Conservation (phyloP, 2,329 filamentous ascomycete species). For the Aspergillus piperis region DNA sequence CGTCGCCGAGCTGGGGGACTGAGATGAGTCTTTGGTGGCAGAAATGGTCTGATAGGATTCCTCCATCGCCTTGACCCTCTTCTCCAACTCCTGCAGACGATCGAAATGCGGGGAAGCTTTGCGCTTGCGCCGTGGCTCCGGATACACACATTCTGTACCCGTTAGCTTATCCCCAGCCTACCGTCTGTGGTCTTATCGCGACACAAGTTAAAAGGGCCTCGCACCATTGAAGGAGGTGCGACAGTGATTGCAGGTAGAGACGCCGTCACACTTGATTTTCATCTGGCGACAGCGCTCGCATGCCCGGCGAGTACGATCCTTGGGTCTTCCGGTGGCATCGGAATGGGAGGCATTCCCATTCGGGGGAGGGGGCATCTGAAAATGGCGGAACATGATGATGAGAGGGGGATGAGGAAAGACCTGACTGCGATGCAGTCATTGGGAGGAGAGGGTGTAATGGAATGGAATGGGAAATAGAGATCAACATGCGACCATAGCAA, state of each 20-base stretch:
- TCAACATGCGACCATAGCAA: background rate
- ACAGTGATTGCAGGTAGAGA: slow-evolving; percentile 7
- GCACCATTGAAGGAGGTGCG: slow-evolving; percentile 8
- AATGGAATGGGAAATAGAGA: background rate
- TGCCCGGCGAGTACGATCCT: slow-evolving; percentile 6
- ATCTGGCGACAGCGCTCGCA: slow-evolving; percentile 14
- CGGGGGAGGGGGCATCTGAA: background rate
- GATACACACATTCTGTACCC: slow-evolving; percentile 10
- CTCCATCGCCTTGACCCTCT: slow-evolving; percentile 3
- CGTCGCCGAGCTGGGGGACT: background rate
- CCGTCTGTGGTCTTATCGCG: background rate
- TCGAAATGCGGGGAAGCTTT: background rate
- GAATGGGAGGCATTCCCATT: background rate
- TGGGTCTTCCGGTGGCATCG: background rate
- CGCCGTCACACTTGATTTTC: slow-evolving; percentile 14
- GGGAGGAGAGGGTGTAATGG: no score
- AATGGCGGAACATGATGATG: background rate
- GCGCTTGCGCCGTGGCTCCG: slow-evolving; percentile 9
- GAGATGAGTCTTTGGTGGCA: background rate
- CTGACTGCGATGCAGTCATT: background rate
- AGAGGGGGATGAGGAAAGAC: background rate
- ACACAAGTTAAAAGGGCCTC: background rate
- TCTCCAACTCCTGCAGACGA: background rate
- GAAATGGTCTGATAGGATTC: background rate
- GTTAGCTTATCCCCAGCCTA: background rate